Base-by-base conservation (phyloP, 176 grass and related monocot species). In the Calamus simplicifolius region DNA sequence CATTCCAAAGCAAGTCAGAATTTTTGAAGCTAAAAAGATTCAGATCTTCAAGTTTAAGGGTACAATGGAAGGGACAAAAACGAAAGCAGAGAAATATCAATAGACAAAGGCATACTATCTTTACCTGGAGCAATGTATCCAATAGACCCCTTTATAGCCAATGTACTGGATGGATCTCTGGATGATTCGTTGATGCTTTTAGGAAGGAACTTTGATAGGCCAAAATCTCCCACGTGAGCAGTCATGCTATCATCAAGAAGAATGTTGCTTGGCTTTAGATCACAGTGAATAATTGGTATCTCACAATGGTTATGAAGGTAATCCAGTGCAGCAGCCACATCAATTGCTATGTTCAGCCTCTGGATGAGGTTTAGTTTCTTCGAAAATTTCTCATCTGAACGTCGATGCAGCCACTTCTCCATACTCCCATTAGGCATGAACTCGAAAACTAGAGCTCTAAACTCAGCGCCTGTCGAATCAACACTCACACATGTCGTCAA, bases 101-200 rank as follows among this genome's bases (percentile, higher is more conserved):
- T 43, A 43, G 35, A 43, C 3, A 43, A 2, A 43, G 8, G 35
- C 8, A 43, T 43, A 12, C 35, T 43, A 43, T 43, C 35, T 43
- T 43, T 43, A 89, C 85, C 85, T 55, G 80, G 85, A 61, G 85
- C 59, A 77, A 83, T 57, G 29, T 89, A 89, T 30, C 80, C 76
- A 25, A 81, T 89, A 4, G 80, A 73, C 18, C 85, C 80, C 51
- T 76, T 83, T 25, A 80, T 25, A 26, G 16, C 48, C 0, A 35
- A 49, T 17, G 68, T 49, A 48, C 69, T 43, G 12, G 16, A 62
- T 70, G 1, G 76, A 84, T 58, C 27, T 68, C 49, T 16, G 5
- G 5, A 26, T 53, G 1, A 4, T 21, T 51, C 16, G 19, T n/a
- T 28, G 28, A 18, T 6, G 48, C 1, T 49, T 59, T 30, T 3